Base-by-base conservation (phyloP, 116 monocot species). In the Papilionanthe hybrid region DNA sequence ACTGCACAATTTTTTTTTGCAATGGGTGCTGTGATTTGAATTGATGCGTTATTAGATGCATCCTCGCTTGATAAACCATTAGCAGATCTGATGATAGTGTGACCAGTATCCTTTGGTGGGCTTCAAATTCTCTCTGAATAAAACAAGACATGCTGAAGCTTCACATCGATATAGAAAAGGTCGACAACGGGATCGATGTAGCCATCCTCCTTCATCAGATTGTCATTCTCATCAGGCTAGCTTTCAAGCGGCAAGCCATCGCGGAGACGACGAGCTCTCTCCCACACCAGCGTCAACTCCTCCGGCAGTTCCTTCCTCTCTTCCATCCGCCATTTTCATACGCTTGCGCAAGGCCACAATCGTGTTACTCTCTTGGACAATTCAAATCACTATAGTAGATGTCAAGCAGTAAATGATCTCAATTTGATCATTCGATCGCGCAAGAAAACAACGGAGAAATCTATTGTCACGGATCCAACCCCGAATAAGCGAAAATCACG, bases 111-210 rank as follows among this genome's bases (percentile, higher is more conserved):
- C 63, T 41, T 81, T 23, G 57, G 74, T n/a, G 81, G 78, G 49
- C 82, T 79, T 78, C 90, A 83, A 88, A 86, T 47, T 86, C 86
- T 79, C 83, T 88, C 60, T 81, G 86, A 44, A 81, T 87, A 82
- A 48, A 87, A 86, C 78, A 90, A 75, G 9, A 90, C 84, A 75
- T 84, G 83, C 55, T 82, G 84, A 50, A 90, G 76, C 32, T 86
- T 89, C 78, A 82, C 89, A 77, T 89, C 89, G 76, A 88, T 85
- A 76, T 85, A 88, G 72, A 85, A 83, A 42, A 88, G 81, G 19
- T 83, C 67, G 42, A 79, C 66, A 48, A 23, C 60, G 5, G 60
- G 60, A 60, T 60, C 60, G 60, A 60, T 8, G 60, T 68, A 55
- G 78, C 67, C 68, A 49, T 60, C 60, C 5, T 60, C 23, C 60